Base-by-base conservation (phyloP, 192 early-diverging fungal species). In the Geosiphon pyriformis region DNA sequence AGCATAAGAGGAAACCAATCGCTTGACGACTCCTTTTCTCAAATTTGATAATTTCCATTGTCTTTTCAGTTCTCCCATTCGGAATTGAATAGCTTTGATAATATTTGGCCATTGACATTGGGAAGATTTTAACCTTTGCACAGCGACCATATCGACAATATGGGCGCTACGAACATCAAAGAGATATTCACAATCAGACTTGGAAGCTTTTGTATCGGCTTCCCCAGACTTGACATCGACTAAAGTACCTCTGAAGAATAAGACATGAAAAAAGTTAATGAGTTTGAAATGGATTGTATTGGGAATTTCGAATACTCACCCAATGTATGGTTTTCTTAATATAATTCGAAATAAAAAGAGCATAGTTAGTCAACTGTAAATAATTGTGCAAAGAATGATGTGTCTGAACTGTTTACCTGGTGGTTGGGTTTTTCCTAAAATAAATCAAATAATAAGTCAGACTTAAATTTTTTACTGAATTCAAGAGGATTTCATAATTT, bases 1-100 rank as follows among this genome's bases (percentile, higher is more conserved):
- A 33, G 54, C 64, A 72, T 84, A 86, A 8, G 69, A 54, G 0
- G 69, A 15, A 18, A 73, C 10, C 17, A 78, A 49, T 12, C 59
- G 53, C 2, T 33, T 34, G 6, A 77, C 22, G 15, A 71, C 71
- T 4, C 32, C 55, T 10, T 61, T 37, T 11, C 63, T 60, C 1
- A 76, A 48, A 18, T 31, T 27, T 54, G 31, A 11, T n/a, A 32
- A 29, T 25, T 31, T 17, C 4, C 15, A 3, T 22, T 56, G 3
- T 29, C 22, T 65, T 15, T 66, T 37, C n/a, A 64, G 32, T 11
- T 47, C 15, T 0, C n/a, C 26, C 3, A 58, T 27, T 12, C 12
- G 46, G 37, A 53, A 52, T 18, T 30, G 2, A 3, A 73, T 51
- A 17, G 69, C 61, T 4, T 37, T 22, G 22, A 56, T 48, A 37